These are phyloP conservation scores for Tinospora cordifolia DNA, from an alignment of 164 flowering plant genomes.

Conservation along the genomic window DNA sequence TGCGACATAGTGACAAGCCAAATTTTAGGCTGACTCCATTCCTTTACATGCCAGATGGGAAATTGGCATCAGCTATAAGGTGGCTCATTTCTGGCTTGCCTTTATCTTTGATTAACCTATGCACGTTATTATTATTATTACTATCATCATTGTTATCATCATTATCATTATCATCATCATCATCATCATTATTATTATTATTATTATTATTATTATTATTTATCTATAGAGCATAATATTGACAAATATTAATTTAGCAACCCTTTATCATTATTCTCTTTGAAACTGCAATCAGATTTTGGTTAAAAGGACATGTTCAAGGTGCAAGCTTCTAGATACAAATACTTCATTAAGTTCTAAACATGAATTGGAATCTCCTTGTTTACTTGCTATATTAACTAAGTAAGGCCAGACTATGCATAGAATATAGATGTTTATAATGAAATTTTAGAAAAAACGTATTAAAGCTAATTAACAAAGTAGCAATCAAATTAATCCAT, in stretches of 20 bases:
- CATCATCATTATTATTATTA: too few species aligned
- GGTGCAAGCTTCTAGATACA: neutral
- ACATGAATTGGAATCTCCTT: neutral
- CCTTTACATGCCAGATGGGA: slow-evolving; percentile 91
- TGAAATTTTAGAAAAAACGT: too few species aligned
- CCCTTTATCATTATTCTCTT: neutral
- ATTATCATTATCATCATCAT: too few species aligned
- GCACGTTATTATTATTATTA: neutral
- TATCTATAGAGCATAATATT: neutral
- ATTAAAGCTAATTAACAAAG: too few species aligned
- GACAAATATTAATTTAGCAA: neutral
- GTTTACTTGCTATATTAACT: neutral
- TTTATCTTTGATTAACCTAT: neutral
- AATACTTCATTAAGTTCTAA: too few species aligned
- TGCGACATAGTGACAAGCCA: slow-evolving; percentile 88
- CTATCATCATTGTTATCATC: too few species aligned
- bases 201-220: too few species aligned
- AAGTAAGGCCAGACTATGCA: neutral
- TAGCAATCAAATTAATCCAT: too few species aligned
- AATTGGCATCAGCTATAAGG: slow-evolving; percentile 82
- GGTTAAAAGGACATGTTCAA: neutral
- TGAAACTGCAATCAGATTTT: neutral
- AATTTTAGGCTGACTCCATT: slow-evolving; percentile 90
- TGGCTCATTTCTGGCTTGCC: slow-evolving; percentile 20
- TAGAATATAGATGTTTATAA: too few species aligned